phyloP scores from a whole-genome alignment of 176 grass and related monocot species.

The Oryza glaberrima region DNA sequence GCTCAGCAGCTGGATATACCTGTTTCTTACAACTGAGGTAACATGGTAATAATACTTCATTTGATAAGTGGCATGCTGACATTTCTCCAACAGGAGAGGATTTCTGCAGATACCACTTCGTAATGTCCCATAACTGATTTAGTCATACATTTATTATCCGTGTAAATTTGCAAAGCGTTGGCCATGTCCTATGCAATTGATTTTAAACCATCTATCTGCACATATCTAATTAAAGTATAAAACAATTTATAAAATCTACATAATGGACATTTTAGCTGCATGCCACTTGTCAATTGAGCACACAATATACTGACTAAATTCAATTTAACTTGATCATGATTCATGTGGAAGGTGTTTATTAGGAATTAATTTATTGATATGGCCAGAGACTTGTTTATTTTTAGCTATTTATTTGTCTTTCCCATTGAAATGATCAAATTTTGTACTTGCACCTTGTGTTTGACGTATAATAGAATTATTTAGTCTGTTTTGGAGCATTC shows the following conservation, averaged over 20 bases:
- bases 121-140: not conserved
- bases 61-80: constrained; percentile 4
- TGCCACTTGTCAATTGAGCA: not conserved
- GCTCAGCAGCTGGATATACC: constrained; percentile 19
- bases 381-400: not conserved
- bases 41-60: constrained; percentile 39
- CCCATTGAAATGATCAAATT: not conserved
- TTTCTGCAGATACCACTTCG: constrained; percentile 14
- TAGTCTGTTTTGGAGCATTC: not conserved
- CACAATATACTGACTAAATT: not conserved
- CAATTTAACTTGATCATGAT: constrained; percentile 1
- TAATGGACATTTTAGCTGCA: not conserved
- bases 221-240: not conserved
- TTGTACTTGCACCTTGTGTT: not conserved
- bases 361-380: not conserved
- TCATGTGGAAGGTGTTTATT: not conserved
- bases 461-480: not conserved
- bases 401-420: constrained; percentile 1
- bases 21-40: constrained; percentile 31
- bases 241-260: not conserved
- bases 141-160: not conserved
- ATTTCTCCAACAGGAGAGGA: constrained; percentile 5
- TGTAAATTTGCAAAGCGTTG: constrained; percentile 1
- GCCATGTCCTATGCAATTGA: not conserved
- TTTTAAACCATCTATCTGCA: not conserved